A percentile compares a stretch with the other conserved stretches of the same genome.
These are phyloP conservation scores for Gymnopilus dilepis DNA, from an alignment of 768 basidiomycete genomes.

Conservation along the genomic window DNA sequence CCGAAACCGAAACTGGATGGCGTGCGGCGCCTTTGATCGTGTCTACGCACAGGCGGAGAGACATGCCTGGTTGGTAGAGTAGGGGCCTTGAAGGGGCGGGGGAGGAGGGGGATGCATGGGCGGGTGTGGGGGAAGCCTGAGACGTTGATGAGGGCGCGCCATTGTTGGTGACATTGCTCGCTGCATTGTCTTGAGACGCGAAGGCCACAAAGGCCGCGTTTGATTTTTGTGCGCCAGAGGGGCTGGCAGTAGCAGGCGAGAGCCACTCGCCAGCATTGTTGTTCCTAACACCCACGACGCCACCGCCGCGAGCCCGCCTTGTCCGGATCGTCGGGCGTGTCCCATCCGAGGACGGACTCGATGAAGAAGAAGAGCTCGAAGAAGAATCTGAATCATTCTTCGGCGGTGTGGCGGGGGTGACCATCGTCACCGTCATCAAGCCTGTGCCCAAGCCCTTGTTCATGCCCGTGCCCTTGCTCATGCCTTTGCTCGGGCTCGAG, in stretches of 20 bases:
- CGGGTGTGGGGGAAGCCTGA: conserved; percentile 14
- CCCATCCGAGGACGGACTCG: conserved; percentile 41
- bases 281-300: no score
- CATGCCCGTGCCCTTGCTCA: no score
- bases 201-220: conserved; percentile 34
- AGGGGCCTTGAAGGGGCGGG: conserved; percentile 36
- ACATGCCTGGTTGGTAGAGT: conserved; percentile 46
- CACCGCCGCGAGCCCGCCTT: conserved; percentile 42
- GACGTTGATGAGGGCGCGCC: conserved; percentile 3
- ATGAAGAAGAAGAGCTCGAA: conserved; percentile 36
- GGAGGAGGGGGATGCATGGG: no score
- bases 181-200: conserved; percentile 16
- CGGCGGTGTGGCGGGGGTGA: conserved; percentile 26
- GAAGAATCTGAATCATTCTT: conserved; percentile 41
- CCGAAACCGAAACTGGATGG: no score
- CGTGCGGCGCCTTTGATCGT: conserved; percentile 20
- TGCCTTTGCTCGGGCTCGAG: no score
- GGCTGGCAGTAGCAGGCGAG: conserved; percentile 44
- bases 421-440: conserved; percentile 21
- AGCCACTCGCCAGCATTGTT: conserved; percentile 37
- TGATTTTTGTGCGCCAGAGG: conserved; percentile 13
- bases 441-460: no score
- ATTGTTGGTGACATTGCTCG: no score
- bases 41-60: conserved; percentile 38
- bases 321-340: conserved; percentile 41